Evolutionary conservation across 257 asterid genomes (phyloP).

Genomic region (Solanum virginianum): DNA sequence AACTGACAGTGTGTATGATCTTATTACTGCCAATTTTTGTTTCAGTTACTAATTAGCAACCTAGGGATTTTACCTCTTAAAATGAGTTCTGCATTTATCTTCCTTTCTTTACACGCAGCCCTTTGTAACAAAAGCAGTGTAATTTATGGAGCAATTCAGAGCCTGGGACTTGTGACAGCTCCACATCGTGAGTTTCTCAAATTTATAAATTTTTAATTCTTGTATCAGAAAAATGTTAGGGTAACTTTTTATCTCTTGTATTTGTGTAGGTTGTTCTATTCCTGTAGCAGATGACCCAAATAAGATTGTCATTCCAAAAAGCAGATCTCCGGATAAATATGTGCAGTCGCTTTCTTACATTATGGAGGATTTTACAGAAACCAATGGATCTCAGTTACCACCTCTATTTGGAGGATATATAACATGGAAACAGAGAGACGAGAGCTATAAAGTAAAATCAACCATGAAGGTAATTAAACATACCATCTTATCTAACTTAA

Average conservation of each 20-base stretch:
- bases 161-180: constrained; percentile 73
- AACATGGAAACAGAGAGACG: constrained; percentile 77
- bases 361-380: constrained; percentile 34
- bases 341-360: constrained; percentile 55
- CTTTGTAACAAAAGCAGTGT: constrained; percentile 87
- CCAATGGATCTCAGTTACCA: constrained; percentile 43
- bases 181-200: constrained; percentile 66
- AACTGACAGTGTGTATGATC: background rate
- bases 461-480: constrained; percentile 57
- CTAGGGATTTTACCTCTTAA: background rate
- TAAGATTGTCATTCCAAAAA: constrained; percentile 50
- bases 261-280: constrained; percentile 56
- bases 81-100: background rate
- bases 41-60: background rate
- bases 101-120: constrained; percentile 38
- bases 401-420: constrained; percentile 90
- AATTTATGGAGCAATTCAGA: constrained; percentile 56
- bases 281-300: constrained; percentile 58
- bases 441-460: constrained; percentile 69
- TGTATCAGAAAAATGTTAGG: background rate
- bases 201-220: background rate
- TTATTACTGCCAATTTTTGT: background rate
- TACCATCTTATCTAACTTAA: background rate
- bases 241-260: background rate
- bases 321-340: constrained; percentile 35